Evolutionary conservation across 108 stramenopile genomes (phyloP), one percentile per base, ranked within the genome.

Genomic region (Pseudonitzschia multistriata): DNA sequence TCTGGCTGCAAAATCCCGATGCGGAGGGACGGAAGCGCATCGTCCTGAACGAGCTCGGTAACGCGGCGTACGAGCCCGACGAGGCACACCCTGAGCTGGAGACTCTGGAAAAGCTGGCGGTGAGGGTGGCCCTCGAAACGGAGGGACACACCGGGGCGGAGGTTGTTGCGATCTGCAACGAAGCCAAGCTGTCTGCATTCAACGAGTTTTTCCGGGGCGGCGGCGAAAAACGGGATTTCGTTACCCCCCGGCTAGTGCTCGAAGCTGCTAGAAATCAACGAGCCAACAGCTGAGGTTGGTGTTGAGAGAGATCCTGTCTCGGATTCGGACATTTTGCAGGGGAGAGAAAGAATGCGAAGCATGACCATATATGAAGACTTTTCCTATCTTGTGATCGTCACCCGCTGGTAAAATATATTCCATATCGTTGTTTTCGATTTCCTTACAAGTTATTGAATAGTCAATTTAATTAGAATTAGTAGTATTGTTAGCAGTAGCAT

Each of bases 101-200:
- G 53, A 73, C 74, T 47, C 74, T 19, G 78, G 69, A 75, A 5
- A 64, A 82, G 19, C n/a, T 87, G 28, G 54, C 83, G 1, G 52
- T 53, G 8, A 74, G 64, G 31, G 60, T 88, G 66, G 85, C 85
- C 0, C 60, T 62, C 33, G 64, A 77, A 52, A 85, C 90, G 24
- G 76, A 73, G 22, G 87, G 79, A 17, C 85, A 78, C 82, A 78
- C 84, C 33, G 90, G 84, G 11, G 80, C 86, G 36, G 82, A 79
- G 45, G 69, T 86, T 15, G 74, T 91, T 70, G 82, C 83, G 31
- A 73, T 86, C 36, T 87, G 86, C 47, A 74, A 85, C 61, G 84
- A 86, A 61, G 80, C 87, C 54, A 76, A 82, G 49, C 80, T 84
- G 68, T 27, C n/a, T 19, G 53, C 67, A 19, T 74, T 66, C 8